phyloP scores from a whole-genome alignment of 129 eudicot genomes.

The Artemisia annua region DNA sequence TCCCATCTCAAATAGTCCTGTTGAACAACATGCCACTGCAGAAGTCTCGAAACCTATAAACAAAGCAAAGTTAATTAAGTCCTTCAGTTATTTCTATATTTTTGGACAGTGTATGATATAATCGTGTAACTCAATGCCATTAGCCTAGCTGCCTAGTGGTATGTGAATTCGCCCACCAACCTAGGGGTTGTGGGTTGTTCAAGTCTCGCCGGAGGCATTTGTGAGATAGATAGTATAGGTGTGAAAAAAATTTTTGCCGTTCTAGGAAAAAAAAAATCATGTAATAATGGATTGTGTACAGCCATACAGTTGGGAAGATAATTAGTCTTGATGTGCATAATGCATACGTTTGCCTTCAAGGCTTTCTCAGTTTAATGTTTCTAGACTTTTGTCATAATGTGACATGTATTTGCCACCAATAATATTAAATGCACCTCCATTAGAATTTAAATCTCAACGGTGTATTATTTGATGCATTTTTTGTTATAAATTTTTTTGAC shows the following conservation, averaged over 20 bases:
- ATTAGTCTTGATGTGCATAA: too few relatives aligned
- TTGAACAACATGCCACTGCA: slow-evolving; percentile 66
- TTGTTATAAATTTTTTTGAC: neutral
- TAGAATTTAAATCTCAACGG: neutral
- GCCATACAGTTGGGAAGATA: neutral
- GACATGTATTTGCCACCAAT: slow-evolving; percentile 4
- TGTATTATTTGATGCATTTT: neutral
- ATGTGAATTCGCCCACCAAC: too few relatives aligned
- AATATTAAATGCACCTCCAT: slow-evolving; percentile 17
- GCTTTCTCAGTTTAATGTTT: slow-evolving; percentile 8
- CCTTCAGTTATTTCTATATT: too few relatives aligned
- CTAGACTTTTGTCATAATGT: neutral
- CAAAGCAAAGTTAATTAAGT: too few relatives aligned
- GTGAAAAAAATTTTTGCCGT: too few relatives aligned
- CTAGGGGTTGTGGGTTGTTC: too few relatives aligned
- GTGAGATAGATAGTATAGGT: too few relatives aligned
- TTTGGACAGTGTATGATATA: too few relatives aligned
- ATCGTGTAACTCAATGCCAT: too few relatives aligned
- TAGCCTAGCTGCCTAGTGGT: too few relatives aligned
- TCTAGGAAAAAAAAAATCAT: too few relatives aligned
- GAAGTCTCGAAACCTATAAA: slow-evolving; percentile 62
- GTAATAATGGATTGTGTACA: neutral
- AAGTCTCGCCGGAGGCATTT: too few relatives aligned
- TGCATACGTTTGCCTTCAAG: slow-evolving; percentile 1
- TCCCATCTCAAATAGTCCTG: slow-evolving; percentile 80